Conservation (phyloP, 2,329 filamentous ascomycete genomes). For the Penicillium verrucosum region DNA sequence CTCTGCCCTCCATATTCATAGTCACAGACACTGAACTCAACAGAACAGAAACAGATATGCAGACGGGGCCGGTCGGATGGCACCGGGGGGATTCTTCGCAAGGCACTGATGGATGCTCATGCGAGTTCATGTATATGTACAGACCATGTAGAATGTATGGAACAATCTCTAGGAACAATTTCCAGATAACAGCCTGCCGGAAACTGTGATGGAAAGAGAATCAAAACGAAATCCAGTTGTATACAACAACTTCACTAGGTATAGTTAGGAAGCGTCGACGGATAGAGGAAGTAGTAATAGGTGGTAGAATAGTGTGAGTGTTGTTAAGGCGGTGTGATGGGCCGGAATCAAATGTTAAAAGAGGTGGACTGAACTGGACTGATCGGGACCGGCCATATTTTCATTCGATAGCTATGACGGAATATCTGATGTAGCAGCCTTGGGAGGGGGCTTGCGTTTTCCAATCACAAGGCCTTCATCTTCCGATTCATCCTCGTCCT, state of each 20-base stretch:
- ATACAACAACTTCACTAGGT: constrained; percentile 17
- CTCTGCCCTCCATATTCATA: neutral
- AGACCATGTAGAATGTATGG: constrained; percentile 30
- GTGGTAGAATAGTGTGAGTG: neutral
- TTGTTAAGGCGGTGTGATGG: neutral
- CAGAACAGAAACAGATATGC: constrained; percentile 3
- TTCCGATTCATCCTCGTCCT: constrained; percentile 43
- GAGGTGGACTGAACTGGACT: neutral
- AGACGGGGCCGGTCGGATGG: neutral
- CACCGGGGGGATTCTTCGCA: neutral
- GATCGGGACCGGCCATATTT: constrained; percentile 6
- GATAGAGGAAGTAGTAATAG: neutral
- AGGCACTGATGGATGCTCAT: constrained; percentile 15
- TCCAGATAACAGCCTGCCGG: constrained; percentile 13
- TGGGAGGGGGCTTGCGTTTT: constrained; percentile 30
- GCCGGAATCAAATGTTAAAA: neutral
- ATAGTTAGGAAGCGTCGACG: constrained; percentile 13
- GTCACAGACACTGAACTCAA: neutral
- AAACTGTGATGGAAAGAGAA: constrained; percentile 4
- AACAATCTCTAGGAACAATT: constrained; percentile 19
- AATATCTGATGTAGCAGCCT: constrained; percentile 19
- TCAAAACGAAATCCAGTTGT: constrained; percentile 9
- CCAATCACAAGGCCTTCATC: constrained; percentile 44
- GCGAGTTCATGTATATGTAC: constrained; percentile 32
- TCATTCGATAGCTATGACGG: constrained; percentile 3